phyloP scores from a whole-genome alignment of 352 stramenopile genomes.

The Phytophthora hybrid region DNA sequence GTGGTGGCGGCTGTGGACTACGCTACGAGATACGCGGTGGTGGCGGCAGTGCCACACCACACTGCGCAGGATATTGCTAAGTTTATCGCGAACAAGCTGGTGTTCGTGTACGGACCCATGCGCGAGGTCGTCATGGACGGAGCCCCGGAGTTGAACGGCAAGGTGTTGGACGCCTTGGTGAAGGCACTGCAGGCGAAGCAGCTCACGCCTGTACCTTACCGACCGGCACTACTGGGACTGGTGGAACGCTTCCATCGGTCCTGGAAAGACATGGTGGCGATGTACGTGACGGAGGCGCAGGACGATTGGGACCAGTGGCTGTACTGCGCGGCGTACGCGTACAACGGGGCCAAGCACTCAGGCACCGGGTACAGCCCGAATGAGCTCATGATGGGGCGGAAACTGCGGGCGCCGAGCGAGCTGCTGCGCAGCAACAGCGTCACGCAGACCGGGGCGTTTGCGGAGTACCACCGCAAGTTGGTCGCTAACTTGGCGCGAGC shows the following conservation, averaged over 20 bases:
- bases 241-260: background rate
- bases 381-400: background rate
- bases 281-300: background rate
- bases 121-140: background rate
- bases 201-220: background rate
- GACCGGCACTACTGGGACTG: background rate
- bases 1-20: conserved; percentile 15
- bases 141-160: background rate
- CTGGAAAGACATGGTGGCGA: conserved; percentile 1
- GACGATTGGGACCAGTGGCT: conserved; percentile 1
- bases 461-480: too few species aligned
- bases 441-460: background rate
- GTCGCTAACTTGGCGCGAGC: too few species aligned
- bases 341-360: background rate
- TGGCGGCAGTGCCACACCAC: background rate
- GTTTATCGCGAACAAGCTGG: background rate
- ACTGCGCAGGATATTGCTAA: background rate
- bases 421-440: background rate
- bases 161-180: background rate
- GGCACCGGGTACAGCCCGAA: too few species aligned
- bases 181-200: background rate
- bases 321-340: background rate
- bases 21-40: conserved; percentile 1
- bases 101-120: background rate
- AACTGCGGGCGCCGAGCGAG: background rate